Base-by-base conservation (phyloP, 768 basidiomycete species). In the Plicaturopsis crispa region DNA sequence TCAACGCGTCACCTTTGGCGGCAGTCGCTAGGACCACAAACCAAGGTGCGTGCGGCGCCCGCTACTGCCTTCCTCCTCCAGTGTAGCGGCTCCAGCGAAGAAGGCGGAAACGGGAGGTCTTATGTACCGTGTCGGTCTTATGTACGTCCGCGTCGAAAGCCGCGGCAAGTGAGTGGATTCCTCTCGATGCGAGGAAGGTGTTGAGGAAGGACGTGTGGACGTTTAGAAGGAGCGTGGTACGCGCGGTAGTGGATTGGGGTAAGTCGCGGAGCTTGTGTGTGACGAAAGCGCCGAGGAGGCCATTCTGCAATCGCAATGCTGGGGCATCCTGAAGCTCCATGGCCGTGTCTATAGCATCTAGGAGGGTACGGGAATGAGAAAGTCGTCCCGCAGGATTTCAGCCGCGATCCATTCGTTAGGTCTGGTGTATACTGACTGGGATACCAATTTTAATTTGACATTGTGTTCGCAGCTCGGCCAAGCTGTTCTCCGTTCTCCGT, bases 361-460 rank as follows among this genome's bases (percentile, higher is more conserved):
- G 47, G 57, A 68, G 71, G 22, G 67, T 67, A 54, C 78, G 75
- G 39, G 71, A 59, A 59, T 88, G 76, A 39, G 70, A 57, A 94
- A 97, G 43, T 92, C 87, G 53, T 96, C 91, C 52, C 85, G 72
- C 41, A 94, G 77, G 53, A 92, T 78, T 65, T 94, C 91, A 36
- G 92, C 91, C 38, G 80, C 75, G 54, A 91, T 88, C 92, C 93
- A 96, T 61, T 89, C 78, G 60, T 91, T 78, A 48, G 68, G 46
- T 26, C 67, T 64, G n/a, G 86, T 80, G 33, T 88, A 81, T 42
- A 96, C 85, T 33, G 88, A n/a, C n/a, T n/a, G n/a, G n/a, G n/a
- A n/a, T n/a, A n/a, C n/a, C n/a, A n/a, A n/a, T n/a, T n/a, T n/a
- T n/a, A n/a, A n/a, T n/a, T n/a, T n/a, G n/a, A n/a, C n/a, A n/a